Evolutionary conservation across 176 grass and related monocot genomes (phyloP), one percentile per base, ranked within the genome.

Genomic region (Musa schizocarpa): DNA sequence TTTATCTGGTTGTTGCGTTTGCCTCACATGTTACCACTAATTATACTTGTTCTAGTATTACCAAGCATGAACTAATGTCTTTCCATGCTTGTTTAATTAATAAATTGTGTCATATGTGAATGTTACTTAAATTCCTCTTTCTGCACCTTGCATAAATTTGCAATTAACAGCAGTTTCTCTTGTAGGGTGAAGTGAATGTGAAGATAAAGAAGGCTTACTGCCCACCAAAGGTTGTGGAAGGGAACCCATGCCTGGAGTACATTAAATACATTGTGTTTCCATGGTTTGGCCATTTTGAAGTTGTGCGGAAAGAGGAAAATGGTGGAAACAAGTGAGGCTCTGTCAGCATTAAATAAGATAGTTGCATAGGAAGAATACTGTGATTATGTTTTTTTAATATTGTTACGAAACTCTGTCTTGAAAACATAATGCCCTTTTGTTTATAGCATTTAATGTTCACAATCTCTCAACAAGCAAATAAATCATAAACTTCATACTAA

Each of bases 121-220:
- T 43, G 4, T 43, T 43, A 5, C 4, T 5, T 43, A 43, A 43
- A 43, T 43, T 43, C 34, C 34, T 43, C 34, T 43, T 6, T 4
- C 34, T 43, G 34, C 34, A 43, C 34, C 34, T 43, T 43, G 34
- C 34, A 43, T 34, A 34, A 34, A 4, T 34, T 34, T 34, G 34
- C 34, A 43, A 43, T 43, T 43, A 43, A 43, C 3, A 43, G 4
- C 34, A 43, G 0, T 49, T 43, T 17, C 9, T 68, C 2, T 34
- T 68, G 24, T 14, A 68, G 66, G 66, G 14, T 34, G 66, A 68
- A 13, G 66, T 68, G 66, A 49, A 68, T 68, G 27, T 68, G 23
- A 68, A 68, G 26, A 68, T 68, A 68, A 68, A 34, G 66, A 26
- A 68, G 43, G 66, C 66, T 68, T 68, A 68, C 26, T 68, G 66